These are phyloP conservation scores for Kodamaea hsintzibuensis DNA, from an alignment of 805 yeast genomes.

Conservation along the genomic window DNA sequence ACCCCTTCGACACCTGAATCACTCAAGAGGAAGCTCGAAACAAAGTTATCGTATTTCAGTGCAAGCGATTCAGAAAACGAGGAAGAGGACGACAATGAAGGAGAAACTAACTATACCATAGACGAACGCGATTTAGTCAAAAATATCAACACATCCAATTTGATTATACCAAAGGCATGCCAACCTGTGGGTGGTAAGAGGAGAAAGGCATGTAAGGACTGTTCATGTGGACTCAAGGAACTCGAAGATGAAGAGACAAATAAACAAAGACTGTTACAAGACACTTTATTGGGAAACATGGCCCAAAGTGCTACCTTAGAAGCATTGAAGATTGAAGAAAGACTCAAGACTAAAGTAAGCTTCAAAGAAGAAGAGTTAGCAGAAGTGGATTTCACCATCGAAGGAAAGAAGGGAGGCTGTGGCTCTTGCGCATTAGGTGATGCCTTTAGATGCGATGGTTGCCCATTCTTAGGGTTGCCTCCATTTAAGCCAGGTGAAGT, in stretches of 20 bases:
- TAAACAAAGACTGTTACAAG: slow-evolving; percentile 45
- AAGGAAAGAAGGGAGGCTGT: slow-evolving; percentile 97
- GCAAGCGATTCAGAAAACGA: slow-evolving; percentile 52
- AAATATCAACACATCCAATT: slow-evolving; percentile 29
- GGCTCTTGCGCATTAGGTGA: slow-evolving; percentile 97
- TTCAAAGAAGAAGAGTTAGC: slow-evolving; percentile 70
- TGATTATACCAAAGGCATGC: slow-evolving; percentile 62
- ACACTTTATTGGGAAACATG: slow-evolving; percentile 45
- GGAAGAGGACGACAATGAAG: slow-evolving; percentile 54
- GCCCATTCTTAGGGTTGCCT: slow-evolving; percentile 96
- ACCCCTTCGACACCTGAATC: slow-evolving; percentile 43
- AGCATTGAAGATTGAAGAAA: slow-evolving; percentile 55
- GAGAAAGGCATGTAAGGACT: slow-evolving; percentile 95
- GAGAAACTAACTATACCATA: slow-evolving; percentile 43
- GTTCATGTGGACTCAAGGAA: slow-evolving; percentile 96
- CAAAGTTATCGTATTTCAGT: slow-evolving; percentile 57
- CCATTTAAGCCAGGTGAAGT: slow-evolving; percentile 98
- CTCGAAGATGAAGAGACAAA: slow-evolving; percentile 66
- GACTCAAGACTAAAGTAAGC: slow-evolving; percentile 44
- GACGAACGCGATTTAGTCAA: slow-evolving; percentile 43
- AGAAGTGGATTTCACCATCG: slow-evolving; percentile 93
- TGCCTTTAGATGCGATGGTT: slow-evolving; percentile 97
- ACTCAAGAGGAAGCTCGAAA: slow-evolving; percentile 45
- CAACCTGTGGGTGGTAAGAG: slow-evolving; percentile 59
- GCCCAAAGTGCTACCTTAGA: slow-evolving; percentile 54